These are phyloP conservation scores for Zygosaccharomyces bisporus DNA, from an alignment of 805 yeast genomes.

Conservation along the genomic window DNA sequence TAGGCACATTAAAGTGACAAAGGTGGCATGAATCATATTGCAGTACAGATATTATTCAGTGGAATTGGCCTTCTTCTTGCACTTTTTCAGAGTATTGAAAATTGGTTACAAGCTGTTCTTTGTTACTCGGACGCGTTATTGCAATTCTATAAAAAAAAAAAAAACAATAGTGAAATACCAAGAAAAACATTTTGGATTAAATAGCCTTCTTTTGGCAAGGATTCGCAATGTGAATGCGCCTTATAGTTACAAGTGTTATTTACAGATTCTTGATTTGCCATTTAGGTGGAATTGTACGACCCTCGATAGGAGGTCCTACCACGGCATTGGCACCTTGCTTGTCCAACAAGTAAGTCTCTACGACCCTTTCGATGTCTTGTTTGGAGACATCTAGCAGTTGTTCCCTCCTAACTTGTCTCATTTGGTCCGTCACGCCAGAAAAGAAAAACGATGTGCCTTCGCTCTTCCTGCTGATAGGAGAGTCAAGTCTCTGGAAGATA, in stretches of 20 bases:
- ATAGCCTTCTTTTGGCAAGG: background rate
- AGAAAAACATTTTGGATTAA: background rate
- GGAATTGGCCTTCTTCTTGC: background rate
- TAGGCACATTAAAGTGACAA: constrained; percentile 7
- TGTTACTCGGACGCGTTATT: constrained; percentile 2
- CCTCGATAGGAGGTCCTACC: constrained; percentile 22
- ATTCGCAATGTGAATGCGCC: background rate
- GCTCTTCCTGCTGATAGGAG: constrained; percentile 75
- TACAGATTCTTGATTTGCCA: constrained; percentile 22
- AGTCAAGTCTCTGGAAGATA: constrained; percentile 86
- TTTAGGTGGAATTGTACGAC: constrained; percentile 13
- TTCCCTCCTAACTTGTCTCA: constrained; percentile 78
- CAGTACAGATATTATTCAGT: background rate
- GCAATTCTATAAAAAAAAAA: background rate
- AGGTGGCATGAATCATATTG: constrained; percentile 1
- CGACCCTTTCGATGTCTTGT: constrained; percentile 58
- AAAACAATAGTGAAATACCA: background rate
- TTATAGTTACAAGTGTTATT: constrained; percentile 1
- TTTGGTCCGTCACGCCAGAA: constrained; percentile 68
- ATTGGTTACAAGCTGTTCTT: constrained; percentile 5
- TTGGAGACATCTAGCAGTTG: constrained; percentile 62
- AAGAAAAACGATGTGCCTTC: constrained; percentile 70
- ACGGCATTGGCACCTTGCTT: constrained; percentile 18
- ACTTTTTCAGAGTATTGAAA: constrained; percentile 3
- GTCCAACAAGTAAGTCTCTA: constrained; percentile 50